A percentile compares a stretch with the other conserved stretches of the same genome.
phyloP scores from a whole-genome alignment of 768 basidiomycete genomes.

The Exsudoporus frostii region DNA sequence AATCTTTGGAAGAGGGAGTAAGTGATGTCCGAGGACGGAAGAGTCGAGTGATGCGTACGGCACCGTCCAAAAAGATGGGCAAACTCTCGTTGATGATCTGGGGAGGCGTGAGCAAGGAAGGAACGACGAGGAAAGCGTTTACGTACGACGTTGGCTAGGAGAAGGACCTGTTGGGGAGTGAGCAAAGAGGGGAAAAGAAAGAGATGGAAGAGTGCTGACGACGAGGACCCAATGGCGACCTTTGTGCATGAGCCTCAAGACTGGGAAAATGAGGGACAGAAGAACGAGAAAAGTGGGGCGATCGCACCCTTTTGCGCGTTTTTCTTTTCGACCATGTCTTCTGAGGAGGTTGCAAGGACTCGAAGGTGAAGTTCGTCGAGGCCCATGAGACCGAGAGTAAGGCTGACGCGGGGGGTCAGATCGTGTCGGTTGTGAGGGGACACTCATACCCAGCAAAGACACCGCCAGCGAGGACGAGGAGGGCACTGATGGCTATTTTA shows the following conservation, averaged over 20 bases:
- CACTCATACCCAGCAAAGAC: slow-evolving; percentile 79
- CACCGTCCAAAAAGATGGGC: slow-evolving; percentile 78
- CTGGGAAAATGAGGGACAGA: slow-evolving; percentile 29
- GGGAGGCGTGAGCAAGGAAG: neutral
- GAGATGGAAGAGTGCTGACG: slow-evolving; percentile 38
- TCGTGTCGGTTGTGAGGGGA: neutral
- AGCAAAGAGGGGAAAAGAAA: neutral
- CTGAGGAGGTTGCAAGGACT: slow-evolving; percentile 79
- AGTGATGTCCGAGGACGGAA: slow-evolving; percentile 55
- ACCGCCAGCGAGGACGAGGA: slow-evolving; percentile 80
- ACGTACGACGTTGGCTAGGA: slow-evolving; percentile 84
- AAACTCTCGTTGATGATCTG: slow-evolving; percentile 82
- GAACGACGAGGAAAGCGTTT: neutral
- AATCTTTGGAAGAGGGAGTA: slow-evolving; percentile 32
- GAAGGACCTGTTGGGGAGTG: slow-evolving; percentile 56
- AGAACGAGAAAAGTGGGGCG: neutral
- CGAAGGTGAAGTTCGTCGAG: slow-evolving; percentile 88
- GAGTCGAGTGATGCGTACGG: slow-evolving; percentile 44
- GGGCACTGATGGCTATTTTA: slow-evolving; percentile 63
- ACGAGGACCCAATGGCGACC: slow-evolving; percentile 95
- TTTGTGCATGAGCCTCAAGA: slow-evolving; percentile 51
- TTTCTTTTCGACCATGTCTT: slow-evolving; percentile 59
- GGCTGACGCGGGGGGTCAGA: slow-evolving; percentile 36
- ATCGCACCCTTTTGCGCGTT: slow-evolving; percentile 68
- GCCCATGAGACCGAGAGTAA: slow-evolving; percentile 93